A percentile compares a stretch with the other conserved stretches of the same genome.
Evolutionary conservation across 305 asterid genomes (phyloP).

Genomic region (Coffea humblotiana): DNA sequence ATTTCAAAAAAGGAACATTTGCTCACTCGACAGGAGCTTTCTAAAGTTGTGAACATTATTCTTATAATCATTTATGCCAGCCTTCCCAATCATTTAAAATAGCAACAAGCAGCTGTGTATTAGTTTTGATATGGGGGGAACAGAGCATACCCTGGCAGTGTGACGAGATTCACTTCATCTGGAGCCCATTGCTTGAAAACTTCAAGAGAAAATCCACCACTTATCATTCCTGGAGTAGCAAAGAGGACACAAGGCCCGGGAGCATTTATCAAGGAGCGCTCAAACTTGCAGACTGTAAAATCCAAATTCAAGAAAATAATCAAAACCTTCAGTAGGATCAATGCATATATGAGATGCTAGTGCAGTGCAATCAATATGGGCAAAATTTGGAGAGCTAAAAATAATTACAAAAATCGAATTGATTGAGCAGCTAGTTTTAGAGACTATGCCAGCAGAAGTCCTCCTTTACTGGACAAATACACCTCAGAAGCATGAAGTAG

Average conservation of each 20-base stretch:
- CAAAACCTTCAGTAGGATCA: background rate
- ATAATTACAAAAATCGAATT: background rate
- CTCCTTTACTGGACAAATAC: background rate
- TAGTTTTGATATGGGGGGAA: background rate
- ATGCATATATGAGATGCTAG: background rate
- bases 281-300: conserved; percentile 70
- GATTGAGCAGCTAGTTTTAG: background rate
- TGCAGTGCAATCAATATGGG: background rate
- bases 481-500: background rate
- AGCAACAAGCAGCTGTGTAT: background rate
- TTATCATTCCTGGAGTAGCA: conserved; percentile 94
- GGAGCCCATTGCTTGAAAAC: conserved; percentile 98
- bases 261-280: conserved; percentile 75
- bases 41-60: background rate
- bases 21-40: background rate
- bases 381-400: background rate
- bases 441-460: background rate
- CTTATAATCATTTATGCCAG: background rate
- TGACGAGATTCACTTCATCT: conserved; percentile 65
- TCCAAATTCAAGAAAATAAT: conserved; percentile 18
- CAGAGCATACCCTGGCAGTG: conserved; percentile 74
- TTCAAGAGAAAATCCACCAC: conserved; percentile 93
- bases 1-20: background rate
- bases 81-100: background rate
- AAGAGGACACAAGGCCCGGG: conserved; percentile 95